These are phyloP conservation scores for Cyclocybe cylindracea DNA, from an alignment of 768 basidiomycete species.

Conservation along the genomic window DNA sequence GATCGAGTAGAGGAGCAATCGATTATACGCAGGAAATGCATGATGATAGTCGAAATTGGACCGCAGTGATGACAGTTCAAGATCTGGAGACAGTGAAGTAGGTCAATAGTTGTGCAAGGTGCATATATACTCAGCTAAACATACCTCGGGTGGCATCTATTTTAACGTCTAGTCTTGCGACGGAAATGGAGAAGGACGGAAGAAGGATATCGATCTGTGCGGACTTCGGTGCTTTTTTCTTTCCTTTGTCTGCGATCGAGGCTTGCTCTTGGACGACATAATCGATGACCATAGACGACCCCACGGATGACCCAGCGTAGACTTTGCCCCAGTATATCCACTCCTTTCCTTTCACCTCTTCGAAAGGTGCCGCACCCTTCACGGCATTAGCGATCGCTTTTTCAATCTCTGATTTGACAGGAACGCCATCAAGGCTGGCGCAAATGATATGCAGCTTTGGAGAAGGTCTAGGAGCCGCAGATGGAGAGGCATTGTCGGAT, in stretches of 20 bases:
- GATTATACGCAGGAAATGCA: slow-evolving; percentile 36
- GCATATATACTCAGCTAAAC: slow-evolving; percentile 19
- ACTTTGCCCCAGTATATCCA: slow-evolving; percentile 72
- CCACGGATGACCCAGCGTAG: slow-evolving; percentile 50
- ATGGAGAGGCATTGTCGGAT: slow-evolving; percentile 11
- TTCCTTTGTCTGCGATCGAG: slow-evolving; percentile 29
- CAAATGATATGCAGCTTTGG: slow-evolving; percentile 56
- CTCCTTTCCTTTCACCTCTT: slow-evolving; percentile 53
- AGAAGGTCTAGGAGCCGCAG: slow-evolving; percentile 18
- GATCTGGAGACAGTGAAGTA: slow-evolving; percentile 28
- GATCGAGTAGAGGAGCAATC: slow-evolving; percentile 57
- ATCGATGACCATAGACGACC: slow-evolving; percentile 58
- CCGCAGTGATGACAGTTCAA: slow-evolving; percentile 42
- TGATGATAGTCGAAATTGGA: slow-evolving; percentile 63
- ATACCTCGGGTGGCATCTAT: slow-evolving; percentile 56
- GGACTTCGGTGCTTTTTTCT: slow-evolving; percentile 31
- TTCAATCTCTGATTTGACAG: slow-evolving; percentile 57
- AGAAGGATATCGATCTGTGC: slow-evolving; percentile 47
- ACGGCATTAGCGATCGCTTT: slow-evolving; percentile 36
- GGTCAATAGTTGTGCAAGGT: slow-evolving; percentile 1
- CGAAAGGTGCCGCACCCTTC: slow-evolving; percentile 44
- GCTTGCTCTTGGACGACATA: slow-evolving; percentile 55
- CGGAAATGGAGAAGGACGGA: slow-evolving; percentile 72
- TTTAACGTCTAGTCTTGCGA: slow-evolving; percentile 65
- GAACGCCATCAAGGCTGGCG: slow-evolving; percentile 65